These are phyloP conservation scores for Aschersonia sp. DNA, from an alignment of 2,329 filamentous ascomycete species.

Conservation along the genomic window DNA sequence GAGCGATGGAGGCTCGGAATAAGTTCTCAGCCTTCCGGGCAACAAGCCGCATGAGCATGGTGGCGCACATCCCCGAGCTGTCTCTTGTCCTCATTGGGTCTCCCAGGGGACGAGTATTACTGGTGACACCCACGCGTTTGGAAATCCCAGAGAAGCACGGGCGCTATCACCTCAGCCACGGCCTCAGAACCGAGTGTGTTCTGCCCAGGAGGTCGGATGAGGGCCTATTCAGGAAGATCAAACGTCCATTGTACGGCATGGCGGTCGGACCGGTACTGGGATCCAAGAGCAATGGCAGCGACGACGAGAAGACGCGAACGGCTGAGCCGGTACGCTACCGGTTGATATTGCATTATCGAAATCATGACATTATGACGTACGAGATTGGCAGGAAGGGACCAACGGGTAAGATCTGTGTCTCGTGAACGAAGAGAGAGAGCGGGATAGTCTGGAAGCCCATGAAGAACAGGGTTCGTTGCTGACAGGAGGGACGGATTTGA, in stretches of 20 bases:
- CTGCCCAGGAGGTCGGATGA: constrained; percentile 35
- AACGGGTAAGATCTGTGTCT: constrained; percentile 20
- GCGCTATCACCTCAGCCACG: constrained; percentile 16
- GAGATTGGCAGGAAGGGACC: constrained; percentile 37
- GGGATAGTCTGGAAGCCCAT: neutral
- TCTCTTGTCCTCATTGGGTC: constrained; percentile 55
- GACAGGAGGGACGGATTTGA: no score
- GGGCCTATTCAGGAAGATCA: constrained; percentile 22
- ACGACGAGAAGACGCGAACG: constrained; percentile 6
- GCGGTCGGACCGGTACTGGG: constrained; percentile 51
- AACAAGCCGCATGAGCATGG: constrained; percentile 38
- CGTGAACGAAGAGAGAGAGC: constrained; percentile 9
- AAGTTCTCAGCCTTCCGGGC: constrained; percentile 13
- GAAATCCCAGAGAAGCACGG: constrained; percentile 9
- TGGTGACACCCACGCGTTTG: constrained; percentile 40
- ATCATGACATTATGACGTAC: constrained; percentile 57
- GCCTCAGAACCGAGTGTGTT: constrained; percentile 39
- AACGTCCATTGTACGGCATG: constrained; percentile 48
- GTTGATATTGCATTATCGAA: constrained; percentile 56
- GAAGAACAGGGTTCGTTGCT: neutral
- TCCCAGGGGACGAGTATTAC: constrained; percentile 48
- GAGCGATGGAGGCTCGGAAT: constrained; percentile 7
- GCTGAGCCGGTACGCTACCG: constrained; percentile 38
- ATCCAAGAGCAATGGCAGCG: constrained; percentile 7
- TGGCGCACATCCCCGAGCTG: constrained; percentile 52